phyloP scores from a whole-genome alignment of 2,329 filamentous ascomycete genomes.

The Claviceps spartinae region DNA sequence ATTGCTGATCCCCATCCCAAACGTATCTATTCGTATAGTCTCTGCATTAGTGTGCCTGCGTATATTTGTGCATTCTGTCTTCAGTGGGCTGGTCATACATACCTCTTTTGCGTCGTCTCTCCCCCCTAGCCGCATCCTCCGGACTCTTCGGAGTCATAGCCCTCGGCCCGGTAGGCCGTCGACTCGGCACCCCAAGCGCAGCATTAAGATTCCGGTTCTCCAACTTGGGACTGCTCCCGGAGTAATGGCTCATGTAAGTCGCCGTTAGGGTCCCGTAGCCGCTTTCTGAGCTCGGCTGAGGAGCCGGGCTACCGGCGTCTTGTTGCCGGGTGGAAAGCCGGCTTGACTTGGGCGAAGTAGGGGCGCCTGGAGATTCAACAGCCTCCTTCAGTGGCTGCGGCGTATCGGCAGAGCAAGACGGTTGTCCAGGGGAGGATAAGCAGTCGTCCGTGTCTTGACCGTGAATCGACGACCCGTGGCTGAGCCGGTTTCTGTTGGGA shows the following conservation, averaged over 20 bases:
- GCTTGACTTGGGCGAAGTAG: constrained; percentile 32
- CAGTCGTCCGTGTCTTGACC: constrained; percentile 29
- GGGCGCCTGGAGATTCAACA: constrained; percentile 27
- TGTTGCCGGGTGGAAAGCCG: constrained; percentile 35
- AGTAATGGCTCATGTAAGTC: constrained; percentile 35
- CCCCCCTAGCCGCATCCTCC: constrained; percentile 30
- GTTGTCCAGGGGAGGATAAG: constrained; percentile 26
- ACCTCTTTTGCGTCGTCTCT: constrained; percentile 45
- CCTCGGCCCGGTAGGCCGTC: constrained; percentile 43
- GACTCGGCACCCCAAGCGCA: constrained; percentile 35
- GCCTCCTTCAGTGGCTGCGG: constrained; percentile 52
- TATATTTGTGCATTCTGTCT: background rate
- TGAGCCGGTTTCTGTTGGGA: constrained; percentile 33
- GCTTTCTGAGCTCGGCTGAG: constrained; percentile 41
- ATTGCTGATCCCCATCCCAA: constrained; percentile 20
- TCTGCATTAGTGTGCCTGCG: background rate
- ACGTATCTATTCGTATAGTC: constrained; percentile 5
- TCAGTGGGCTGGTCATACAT: constrained; percentile 12
- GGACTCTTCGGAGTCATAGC: constrained; percentile 47
- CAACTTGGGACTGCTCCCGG: constrained; percentile 40
- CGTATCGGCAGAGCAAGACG: constrained; percentile 23
- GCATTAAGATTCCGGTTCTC: constrained; percentile 45
- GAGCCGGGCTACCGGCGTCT: constrained; percentile 42
- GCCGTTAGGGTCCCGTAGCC: constrained; percentile 37
- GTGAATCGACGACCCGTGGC: constrained; percentile 26